Percentiles rank a stretch among this genome's conserved stretches.
Conservation (phyloP, 352 stramenopile genomes). For the Phytophthora palmivora region DNA sequence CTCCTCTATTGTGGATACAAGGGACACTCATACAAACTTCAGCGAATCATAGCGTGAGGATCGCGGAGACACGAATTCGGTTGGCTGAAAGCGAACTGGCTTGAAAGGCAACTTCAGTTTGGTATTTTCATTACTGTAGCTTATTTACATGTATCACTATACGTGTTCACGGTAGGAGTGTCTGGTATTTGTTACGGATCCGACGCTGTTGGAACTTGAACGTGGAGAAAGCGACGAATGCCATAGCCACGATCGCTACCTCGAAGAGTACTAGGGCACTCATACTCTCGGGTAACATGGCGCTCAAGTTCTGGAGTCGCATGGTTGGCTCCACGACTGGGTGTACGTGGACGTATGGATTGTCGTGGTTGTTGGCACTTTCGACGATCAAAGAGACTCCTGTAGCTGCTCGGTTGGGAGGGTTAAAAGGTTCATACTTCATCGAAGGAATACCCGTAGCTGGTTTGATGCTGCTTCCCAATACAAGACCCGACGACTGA, state of each 20-base stretch:
- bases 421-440: constrained; percentile 5
- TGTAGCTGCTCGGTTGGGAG: constrained; percentile 18
- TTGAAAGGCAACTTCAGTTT: constrained; percentile 22
- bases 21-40: constrained; percentile 6
- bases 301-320: constrained; percentile 25
- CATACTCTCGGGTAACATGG: constrained; percentile 29
- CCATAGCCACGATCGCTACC: constrained; percentile 21
- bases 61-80: not conserved
- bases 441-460: constrained; percentile 10
- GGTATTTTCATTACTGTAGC: no score
- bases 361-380: constrained; percentile 24
- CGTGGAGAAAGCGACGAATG: constrained; percentile 20
- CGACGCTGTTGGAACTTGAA: constrained; percentile 42
- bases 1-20: not conserved
- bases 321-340: constrained; percentile 11
- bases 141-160: constrained; percentile 9
- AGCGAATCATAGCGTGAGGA: not conserved
- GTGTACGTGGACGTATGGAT: constrained; percentile 27
- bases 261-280: constrained; percentile 37
- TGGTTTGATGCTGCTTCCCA: constrained; percentile 23
- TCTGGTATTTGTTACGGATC: constrained; percentile 31
- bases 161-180: constrained; percentile 13
- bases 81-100: constrained; percentile 13
- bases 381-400: constrained; percentile 32
- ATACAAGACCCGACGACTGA: constrained; percentile 29